Base-by-base conservation (phyloP, 2,329 filamentous ascomycete species). In the Colletotrichum brevisporum region DNA sequence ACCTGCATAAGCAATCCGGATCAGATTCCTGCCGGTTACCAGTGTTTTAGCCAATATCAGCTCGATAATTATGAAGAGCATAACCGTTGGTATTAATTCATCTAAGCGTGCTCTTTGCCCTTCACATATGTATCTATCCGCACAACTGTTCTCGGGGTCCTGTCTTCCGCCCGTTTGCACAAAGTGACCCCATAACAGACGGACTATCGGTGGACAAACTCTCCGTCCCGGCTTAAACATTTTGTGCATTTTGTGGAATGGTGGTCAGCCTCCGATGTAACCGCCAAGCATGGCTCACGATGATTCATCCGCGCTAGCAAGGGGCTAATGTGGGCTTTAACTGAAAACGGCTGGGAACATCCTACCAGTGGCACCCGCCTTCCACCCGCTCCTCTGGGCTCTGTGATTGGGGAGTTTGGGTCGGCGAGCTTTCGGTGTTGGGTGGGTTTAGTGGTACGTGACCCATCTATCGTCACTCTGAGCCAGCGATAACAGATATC, bases 241-340 rank as follows among this genome's bases (percentile, higher is more conserved):
- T 26, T 55, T 43, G 50, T 45, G 24, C 39, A 8, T 27, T 36
- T 18, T 21, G 57, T 41, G 36, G 41, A 18, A n/a, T 21, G 15
- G 53, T 65, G 60, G 60, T 54, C 39, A 47, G 61, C 64, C 21
- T 21, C 15, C 12, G 24, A 10, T 41, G 39, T 41, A 18, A 36
- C 51, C 16, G 50, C 62, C 50, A 60, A 66, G 55, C n/a, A 54
- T 69, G 55, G 66, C 55, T 69, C 62, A 69, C 21, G 43, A 69
- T 69, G 66, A 69, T 66, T 69, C 62, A 69, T 69, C 66, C 48
- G 62, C 66, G 66, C 66, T 69, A 69, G 62, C 43, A 60, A 31
- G 45, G 62, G 50, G 36, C 51, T 31, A 3, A 16, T 16, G 18
- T 24, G 18, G 16, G 4, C 16, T 15, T 27, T 63, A 13, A 5